Conservation (phyloP, 164 flowering plant genomes). For the Brasenia schreberi region DNA sequence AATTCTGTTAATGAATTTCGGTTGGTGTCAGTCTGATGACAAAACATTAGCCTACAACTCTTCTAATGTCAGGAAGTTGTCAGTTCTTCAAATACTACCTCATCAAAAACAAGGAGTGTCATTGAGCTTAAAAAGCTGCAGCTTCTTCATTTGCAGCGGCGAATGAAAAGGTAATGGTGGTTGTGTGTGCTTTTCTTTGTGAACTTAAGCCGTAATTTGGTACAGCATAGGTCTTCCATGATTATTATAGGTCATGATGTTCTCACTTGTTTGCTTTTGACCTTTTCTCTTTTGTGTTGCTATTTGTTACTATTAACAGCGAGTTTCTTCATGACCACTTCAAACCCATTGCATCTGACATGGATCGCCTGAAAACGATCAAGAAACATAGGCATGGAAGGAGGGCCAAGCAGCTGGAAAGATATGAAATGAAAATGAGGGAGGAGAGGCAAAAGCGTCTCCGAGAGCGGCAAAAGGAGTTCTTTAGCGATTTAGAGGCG, state of each 20-base stretch:
- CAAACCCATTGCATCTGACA: constrained; percentile 58
- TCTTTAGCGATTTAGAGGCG: constrained; percentile 81
- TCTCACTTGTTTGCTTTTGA: background rate
- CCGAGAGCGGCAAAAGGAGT: constrained; percentile 96
- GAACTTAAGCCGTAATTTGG: background rate
- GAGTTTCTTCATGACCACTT: constrained; percentile 82
- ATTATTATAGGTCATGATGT: background rate
- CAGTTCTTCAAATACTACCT: constrained; percentile 80
- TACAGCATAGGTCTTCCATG: background rate
- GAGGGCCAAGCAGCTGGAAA: constrained; percentile 81
- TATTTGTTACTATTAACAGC: constrained; percentile 30
- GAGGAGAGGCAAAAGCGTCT: constrained; percentile 96
- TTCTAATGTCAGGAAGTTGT: constrained; percentile 53
- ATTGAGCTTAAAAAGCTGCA: constrained; percentile 97
- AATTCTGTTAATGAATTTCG: no score
- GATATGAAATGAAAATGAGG: constrained; percentile 90
- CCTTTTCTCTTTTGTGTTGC: constrained; percentile 2
- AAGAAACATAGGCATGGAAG: constrained; percentile 93
- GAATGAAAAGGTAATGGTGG: constrained; percentile 49
- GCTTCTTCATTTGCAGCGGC: constrained; percentile 78
- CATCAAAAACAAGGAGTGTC: constrained; percentile 90
- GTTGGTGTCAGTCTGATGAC: no score
- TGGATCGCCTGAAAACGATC: constrained; percentile 70
- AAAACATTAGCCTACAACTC: background rate
- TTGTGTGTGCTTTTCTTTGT: background rate